Evolutionary conservation across 2,329 filamentous ascomycete species (phyloP).

Genomic region (Arthrinium puccinioides): DNA sequence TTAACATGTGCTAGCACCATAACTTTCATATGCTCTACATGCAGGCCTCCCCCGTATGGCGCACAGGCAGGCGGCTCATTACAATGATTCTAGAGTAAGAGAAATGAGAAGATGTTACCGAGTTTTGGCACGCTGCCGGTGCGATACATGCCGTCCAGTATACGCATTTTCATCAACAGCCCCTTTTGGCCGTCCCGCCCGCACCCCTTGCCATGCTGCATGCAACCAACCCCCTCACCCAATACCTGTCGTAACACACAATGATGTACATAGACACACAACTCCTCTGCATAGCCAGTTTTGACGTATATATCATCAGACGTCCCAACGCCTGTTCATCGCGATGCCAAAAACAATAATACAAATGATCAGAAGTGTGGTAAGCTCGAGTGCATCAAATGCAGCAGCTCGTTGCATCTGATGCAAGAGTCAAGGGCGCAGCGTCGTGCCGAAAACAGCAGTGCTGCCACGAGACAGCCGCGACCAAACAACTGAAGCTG

Average conservation of each 20-base stretch:
- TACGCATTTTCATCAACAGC: background rate
- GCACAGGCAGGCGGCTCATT: background rate
- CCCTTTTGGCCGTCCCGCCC: background rate
- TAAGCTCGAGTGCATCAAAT: no score
- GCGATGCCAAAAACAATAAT: constrained; percentile 21
- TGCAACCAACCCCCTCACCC: background rate
- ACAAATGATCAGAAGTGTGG: constrained; percentile 11
- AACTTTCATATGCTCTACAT: background rate
- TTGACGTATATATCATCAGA: constrained; percentile 5
- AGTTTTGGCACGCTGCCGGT: no score
- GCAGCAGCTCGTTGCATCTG: no score
- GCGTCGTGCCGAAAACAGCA: constrained; percentile 3
- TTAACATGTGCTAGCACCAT: background rate
- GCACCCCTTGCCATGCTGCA: background rate
- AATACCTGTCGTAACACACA: background rate
- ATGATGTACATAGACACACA: constrained; percentile 1
- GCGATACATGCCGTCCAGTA: background rate
- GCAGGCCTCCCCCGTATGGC: background rate
- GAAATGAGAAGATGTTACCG: background rate
- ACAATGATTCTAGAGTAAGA: background rate
- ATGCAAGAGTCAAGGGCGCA: no score
- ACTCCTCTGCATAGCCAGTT: background rate
- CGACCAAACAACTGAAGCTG: background rate
- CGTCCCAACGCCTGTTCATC: constrained; percentile 12
- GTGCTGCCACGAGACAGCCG: constrained; percentile 1